Evolutionary conservation across 768 basidiomycete genomes (phyloP).

Genomic region (Favolaschia claudopus): DNA sequence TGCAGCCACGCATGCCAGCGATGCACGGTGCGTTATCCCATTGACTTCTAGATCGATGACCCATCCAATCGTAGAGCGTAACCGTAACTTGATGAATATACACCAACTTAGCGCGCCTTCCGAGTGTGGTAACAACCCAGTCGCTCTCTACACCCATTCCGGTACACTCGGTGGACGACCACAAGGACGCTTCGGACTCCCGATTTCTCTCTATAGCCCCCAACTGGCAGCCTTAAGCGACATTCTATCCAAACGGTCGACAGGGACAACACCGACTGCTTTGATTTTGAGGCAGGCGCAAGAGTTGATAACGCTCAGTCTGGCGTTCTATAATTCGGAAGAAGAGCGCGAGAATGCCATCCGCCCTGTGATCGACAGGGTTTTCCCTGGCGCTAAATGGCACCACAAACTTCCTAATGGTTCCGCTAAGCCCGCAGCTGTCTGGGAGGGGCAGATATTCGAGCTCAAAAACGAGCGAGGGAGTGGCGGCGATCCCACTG

Average conservation of each 20-base stretch:
- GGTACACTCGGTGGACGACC: neutral
- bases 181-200: neutral
- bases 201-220: neutral
- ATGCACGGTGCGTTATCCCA: neutral
- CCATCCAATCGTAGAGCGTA: neutral
- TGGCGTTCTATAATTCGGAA: neutral
- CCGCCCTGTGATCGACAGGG: neutral
- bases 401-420: neutral
- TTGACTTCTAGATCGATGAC: neutral
- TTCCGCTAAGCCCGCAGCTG: neutral
- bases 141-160: neutral
- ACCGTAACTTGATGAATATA: neutral
- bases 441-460: neutral
- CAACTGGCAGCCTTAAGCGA: neutral
- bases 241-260: neutral
- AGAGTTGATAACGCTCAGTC: neutral
- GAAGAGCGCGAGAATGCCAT: neutral
- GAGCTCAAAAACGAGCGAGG: neutral
- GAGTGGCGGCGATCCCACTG: neutral
- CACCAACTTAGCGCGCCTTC: neutral
- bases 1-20: neutral
- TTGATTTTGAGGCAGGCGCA: neutral
- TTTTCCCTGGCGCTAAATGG: neutral
- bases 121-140: neutral
- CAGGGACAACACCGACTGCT: neutral